Percentiles rank a stretch among this genome's conserved stretches.
Evolutionary conservation across 2,329 filamentous ascomycete genomes (phyloP).

Genomic region (Neoscytalidium dimidiatum): DNA sequence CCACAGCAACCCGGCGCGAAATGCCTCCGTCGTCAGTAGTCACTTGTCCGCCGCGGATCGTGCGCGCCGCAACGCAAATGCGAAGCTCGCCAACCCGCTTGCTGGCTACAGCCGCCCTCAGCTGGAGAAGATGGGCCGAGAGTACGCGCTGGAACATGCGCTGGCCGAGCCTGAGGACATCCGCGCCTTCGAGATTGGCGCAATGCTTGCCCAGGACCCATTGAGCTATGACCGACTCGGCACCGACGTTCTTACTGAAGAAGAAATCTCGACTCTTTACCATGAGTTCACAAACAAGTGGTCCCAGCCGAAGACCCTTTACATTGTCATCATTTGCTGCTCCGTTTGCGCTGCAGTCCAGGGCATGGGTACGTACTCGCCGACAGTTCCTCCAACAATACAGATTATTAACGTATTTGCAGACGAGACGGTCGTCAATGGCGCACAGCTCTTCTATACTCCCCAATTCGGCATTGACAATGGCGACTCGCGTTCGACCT

Average conservation of each 20-base stretch:
- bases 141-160: conserved; percentile 59
- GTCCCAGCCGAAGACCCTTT: conserved; percentile 67
- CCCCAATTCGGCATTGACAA: conserved; percentile 59
- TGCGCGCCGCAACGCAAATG: conserved; percentile 41
- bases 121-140: conserved; percentile 58
- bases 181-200: conserved; percentile 33
- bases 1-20: conserved; percentile 17
- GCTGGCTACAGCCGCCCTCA: conserved; percentile 52
- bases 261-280: conserved; percentile 60
- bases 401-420: neutral
- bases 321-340: conserved; percentile 66
- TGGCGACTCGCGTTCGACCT: conserved; percentile 50
- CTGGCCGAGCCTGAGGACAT: conserved; percentile 33
- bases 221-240: conserved; percentile 23
- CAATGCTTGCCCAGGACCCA: conserved; percentile 31
- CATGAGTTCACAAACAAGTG: conserved; percentile 67
- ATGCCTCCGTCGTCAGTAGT: conserved; percentile 24
- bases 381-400: neutral
- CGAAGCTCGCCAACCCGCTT: conserved; percentile 57
- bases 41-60: conserved; percentile 39
- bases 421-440: conserved; percentile 71
- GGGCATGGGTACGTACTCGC: conserved; percentile 57
- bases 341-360: conserved; percentile 71
- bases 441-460: conserved; percentile 67
- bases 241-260: conserved; percentile 52